Evolutionary conservation across 306 rosid species (phyloP), one percentile per base, ranked within the genome.

Genomic region (Rosa rugosa): DNA sequence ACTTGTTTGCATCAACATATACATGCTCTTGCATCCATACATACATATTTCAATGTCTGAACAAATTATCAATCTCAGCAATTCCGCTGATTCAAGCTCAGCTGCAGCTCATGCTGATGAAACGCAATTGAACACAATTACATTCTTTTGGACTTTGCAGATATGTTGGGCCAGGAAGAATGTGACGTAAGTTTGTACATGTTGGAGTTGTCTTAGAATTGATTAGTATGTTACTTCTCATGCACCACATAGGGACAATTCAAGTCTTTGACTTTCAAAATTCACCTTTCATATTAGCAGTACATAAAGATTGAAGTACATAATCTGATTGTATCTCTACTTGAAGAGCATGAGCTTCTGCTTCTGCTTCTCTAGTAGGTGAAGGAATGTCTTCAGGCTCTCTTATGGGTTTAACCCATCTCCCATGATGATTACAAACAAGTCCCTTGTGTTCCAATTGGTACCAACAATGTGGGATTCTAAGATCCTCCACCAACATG

Each of bases 381-480:
- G 92, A 89, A 82, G 97, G 97, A 42, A 91, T 78, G 68, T 91
- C 94, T 49, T 91, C 94, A 0, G 78, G 78, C 54, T 87, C 89
- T 86, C 92, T 85, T 54, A 60, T 86, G 44, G 92, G 91, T 66
- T 84, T 92, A 31, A 92, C 97, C 97, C 97, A 92, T 87, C 94
- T 84, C 25, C 97, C 97, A 56, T 87, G 79, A 71, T 36, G 81
- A 59, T 90, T 90, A 51, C 88, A 65, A 11, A 92, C 90, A 78
- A 90, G 74, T 8, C 94, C 97, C 59, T 88, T 90, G 66, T 92
- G 85, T 12, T 88, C 87, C 76, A 85, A 70, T 53, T 88, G 93
- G 82, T 84, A 88, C 97, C 97, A 92, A 75, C 79, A 88, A 12
- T 75, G 86, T 16, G 97, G 93, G 11, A 92, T 85, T 51, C 83